A percentile compares a stretch with the other conserved stretches of the same genome.
Evolutionary conservation across 179 eudicot species (phyloP).

Genomic region (Carnegiea gigantea): DNA sequence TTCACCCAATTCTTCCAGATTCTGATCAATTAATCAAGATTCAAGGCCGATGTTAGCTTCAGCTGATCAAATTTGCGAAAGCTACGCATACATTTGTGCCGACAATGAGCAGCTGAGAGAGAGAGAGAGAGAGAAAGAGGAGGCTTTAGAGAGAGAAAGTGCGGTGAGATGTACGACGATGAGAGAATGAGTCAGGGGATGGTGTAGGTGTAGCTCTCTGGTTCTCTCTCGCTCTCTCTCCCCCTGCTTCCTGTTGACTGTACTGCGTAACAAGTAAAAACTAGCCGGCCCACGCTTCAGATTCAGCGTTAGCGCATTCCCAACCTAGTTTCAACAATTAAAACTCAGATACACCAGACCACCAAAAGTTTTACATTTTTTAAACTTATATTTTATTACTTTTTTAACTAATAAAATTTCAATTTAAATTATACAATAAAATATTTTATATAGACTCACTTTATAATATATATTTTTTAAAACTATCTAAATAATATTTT

Average conservation of each 20-base stretch:
- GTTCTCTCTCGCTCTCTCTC: background rate
- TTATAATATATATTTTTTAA: too few relatives aligned
- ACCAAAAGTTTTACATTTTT: too few relatives aligned
- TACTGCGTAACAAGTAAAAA: background rate
- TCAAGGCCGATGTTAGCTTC: background rate
- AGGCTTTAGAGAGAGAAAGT: background rate
- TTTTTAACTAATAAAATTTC: too few relatives aligned
- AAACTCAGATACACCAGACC: too few relatives aligned
- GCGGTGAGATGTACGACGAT: background rate
- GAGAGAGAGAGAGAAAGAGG: background rate
- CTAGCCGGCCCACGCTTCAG: background rate
- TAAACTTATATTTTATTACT: too few relatives aligned
- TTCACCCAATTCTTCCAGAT: background rate
- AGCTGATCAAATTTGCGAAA: background rate
- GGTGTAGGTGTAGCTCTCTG: background rate
- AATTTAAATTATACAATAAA: too few relatives aligned
- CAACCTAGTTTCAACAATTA: too few relatives aligned
- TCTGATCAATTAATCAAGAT: background rate
- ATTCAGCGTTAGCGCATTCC: background rate
- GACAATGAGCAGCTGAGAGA: background rate
- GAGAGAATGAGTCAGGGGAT: background rate
- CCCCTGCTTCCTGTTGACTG: slow-evolving; percentile 9
- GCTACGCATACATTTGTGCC: background rate
- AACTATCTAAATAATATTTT: too few relatives aligned
- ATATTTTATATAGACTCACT: too few relatives aligned